These are phyloP conservation scores for Backusella macrospora DNA, from an alignment of 192 early-diverging fungal genomes.

Conservation along the genomic window DNA sequence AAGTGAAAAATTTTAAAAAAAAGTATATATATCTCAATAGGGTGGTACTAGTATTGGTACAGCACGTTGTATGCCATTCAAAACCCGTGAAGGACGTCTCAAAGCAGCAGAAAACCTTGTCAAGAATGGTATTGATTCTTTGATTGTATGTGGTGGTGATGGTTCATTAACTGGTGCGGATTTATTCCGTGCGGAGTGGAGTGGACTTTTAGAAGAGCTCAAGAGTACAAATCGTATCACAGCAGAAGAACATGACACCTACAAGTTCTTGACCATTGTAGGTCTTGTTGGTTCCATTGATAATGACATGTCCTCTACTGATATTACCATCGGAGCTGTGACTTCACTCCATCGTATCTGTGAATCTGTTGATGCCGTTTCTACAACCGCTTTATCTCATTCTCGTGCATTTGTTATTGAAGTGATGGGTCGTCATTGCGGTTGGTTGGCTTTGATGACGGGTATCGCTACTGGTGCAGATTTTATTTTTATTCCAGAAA, in stretches of 20 bases:
- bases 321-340: conserved; percentile 96
- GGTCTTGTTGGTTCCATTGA: conserved; percentile 97
- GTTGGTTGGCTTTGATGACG: conserved; percentile 91
- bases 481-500: conserved; percentile 94
- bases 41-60: conserved; percentile 97
- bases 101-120: conserved; percentile 83
- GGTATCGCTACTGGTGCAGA: conserved; percentile 90
- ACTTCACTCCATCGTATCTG: conserved; percentile 95
- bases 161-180: conserved; percentile 97
- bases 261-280: conserved; percentile 86
- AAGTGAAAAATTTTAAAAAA: conserved; percentile 16
- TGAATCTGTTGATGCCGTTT: conserved; percentile 91
- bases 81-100: conserved; percentile 85
- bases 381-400: conserved; percentile 91
- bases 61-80: conserved; percentile 87
- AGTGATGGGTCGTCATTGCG: conserved; percentile 98
- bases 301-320: conserved; percentile 88
- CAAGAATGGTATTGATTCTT: conserved; percentile 91
- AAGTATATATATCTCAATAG: conserved; percentile 33
- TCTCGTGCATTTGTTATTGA: conserved; percentile 97
- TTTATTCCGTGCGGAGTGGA: conserved; percentile 89
- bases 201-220: conserved; percentile 77
- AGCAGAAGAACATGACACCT: conserved; percentile 58
- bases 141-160: conserved; percentile 96
- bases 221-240: conserved; percentile 63